Conservation (phyloP, 83 land plant genomes). For the Larix sibirica region DNA sequence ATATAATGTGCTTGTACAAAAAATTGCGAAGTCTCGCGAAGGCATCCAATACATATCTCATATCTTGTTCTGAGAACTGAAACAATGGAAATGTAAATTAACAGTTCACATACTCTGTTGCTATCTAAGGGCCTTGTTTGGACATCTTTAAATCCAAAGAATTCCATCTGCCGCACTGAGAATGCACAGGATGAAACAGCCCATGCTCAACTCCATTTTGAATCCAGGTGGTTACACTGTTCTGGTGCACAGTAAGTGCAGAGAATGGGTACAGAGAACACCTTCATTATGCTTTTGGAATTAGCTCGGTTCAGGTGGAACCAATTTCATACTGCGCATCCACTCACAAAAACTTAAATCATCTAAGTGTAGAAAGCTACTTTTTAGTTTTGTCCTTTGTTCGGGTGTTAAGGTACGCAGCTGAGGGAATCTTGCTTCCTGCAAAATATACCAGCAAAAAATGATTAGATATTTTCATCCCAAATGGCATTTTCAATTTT, state of each 20-base stretch:
- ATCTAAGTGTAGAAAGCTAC: constrained; percentile 85
- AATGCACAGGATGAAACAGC: no score
- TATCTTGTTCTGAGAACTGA: no score
- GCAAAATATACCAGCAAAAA: constrained; percentile 14
- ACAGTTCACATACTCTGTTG: no score
- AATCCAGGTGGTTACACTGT: background rate
- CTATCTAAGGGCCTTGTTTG: no score
- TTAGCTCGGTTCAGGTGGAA: constrained; percentile 82
- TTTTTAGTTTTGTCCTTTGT: constrained; percentile 82
- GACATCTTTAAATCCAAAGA: no score
- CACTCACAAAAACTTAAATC: constrained; percentile 97
- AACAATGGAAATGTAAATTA: no score
- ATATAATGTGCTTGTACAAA: no score
- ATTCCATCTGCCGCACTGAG: no score
- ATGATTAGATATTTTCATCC: background rate
- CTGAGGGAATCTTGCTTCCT: constrained; percentile 99
- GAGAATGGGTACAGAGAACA: constrained; percentile 9
- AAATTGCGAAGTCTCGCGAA: no score
- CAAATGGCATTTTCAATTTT: background rate
- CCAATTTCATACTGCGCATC: constrained; percentile 90
- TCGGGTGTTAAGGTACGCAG: constrained; percentile 66
- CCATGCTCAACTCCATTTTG: no score
- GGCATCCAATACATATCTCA: no score
- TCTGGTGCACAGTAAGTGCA: background rate
- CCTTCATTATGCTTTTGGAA: background rate